These are phyloP conservation scores for Klebsormidium nitens DNA, from an alignment of 139 green algal genomes.

Conservation along the genomic window DNA sequence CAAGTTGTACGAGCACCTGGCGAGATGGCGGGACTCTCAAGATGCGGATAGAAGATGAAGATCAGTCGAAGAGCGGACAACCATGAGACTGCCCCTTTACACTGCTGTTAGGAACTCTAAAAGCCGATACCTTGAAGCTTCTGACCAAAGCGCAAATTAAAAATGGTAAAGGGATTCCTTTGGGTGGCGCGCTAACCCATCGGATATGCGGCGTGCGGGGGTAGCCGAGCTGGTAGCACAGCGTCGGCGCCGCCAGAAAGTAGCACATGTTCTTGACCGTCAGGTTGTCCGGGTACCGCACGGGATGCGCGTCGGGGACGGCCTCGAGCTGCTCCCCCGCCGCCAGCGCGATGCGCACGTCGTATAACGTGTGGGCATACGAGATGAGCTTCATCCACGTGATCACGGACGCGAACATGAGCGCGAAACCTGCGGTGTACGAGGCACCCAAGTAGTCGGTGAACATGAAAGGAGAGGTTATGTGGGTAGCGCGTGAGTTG, in stretches of 20 bases:
- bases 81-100: too few relatives aligned
- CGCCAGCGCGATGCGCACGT: conserved; percentile 4
- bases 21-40: too few relatives aligned
- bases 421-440: conserved; percentile 34
- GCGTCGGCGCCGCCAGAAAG: conserved; percentile 44
- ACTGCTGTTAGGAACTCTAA: too few relatives aligned
- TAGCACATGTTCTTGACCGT: conserved; percentile 40
- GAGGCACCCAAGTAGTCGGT: background rate
- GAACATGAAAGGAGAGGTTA: too few relatives aligned
- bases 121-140: too few relatives aligned
- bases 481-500: too few relatives aligned
- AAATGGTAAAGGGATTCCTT: too few relatives aligned
- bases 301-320: background rate
- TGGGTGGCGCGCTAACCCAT: too few relatives aligned
- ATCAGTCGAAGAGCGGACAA: too few relatives aligned
- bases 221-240: conserved; percentile 48
- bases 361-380: conserved; percentile 36
- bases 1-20: too few relatives aligned
- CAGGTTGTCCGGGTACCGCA: conserved; percentile 44
- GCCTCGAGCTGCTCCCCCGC: conserved; percentile 5
- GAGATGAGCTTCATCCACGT: conserved; percentile 45
- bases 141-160: too few relatives aligned
- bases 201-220: conserved; percentile 32
- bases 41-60: too few relatives aligned
- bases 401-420: conserved; percentile 24